Base-by-base conservation (phyloP, 192 early-diverging fungal species). In the Cladochytrium replicatum region DNA sequence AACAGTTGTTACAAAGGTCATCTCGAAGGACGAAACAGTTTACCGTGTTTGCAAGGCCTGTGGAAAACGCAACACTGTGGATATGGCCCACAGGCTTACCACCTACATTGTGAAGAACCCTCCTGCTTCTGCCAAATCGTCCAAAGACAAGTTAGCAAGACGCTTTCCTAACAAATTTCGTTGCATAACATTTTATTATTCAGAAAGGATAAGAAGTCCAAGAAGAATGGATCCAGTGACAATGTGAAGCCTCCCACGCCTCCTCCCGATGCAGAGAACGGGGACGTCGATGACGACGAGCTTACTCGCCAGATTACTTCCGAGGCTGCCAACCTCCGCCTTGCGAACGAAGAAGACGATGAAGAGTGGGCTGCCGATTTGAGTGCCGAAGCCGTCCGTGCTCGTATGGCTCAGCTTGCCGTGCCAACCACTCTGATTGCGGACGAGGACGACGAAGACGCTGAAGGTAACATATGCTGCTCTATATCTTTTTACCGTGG, bases 41-140 rank as follows among this genome's bases (percentile, higher is more conserved):
- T 78, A 67, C 24, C 70, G 76, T 56, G 71, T 86, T 62, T 98
- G 95, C 69, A 89, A 85, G 46, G 95, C 95, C 4, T 98, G 95
- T 56, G 95, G 95, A 41, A 74, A 80, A 50, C 68, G 77, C 64
- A 73, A 76, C 48, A 69, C 78, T 42, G 90, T 81, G 22, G 90
- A 93, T 57, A 89, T 87, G 74, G 71, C 79, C 41, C 94, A 98
- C 50, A 87, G 88, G 60, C 75, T 96, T 48, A 67, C 82, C 37
- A 85, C 87, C 6, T 98, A 63, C 63, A 94, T 98, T 52, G 42
- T 93, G 55, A 93, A 91, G 74, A 84, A 98, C 69, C 90, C 89
- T 46, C 92, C 93, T 38, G 75, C n/a, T n/a, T n/a, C n/a, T n/a
- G n/a, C n/a, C n/a, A n/a, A n/a, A n/a, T n/a, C n/a, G n/a, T n/a